A percentile compares a stretch with the other conserved stretches of the same genome.
Evolutionary conservation across 2,329 filamentous ascomycete species (phyloP).

Genomic region (Arthroderma sp.): DNA sequence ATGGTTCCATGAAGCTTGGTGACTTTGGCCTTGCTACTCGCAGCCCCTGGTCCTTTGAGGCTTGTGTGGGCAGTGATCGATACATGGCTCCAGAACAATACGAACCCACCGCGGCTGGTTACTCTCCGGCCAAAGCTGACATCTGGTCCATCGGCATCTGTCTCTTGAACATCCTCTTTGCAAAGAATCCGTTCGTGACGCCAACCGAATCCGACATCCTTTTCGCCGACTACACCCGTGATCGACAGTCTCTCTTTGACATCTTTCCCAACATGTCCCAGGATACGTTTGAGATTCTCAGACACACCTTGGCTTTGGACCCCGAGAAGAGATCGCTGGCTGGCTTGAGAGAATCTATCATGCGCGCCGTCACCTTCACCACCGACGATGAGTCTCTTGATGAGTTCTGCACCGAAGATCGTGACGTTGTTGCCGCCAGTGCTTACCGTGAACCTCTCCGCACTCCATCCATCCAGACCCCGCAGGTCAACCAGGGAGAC

Average conservation of each 20-base stretch:
- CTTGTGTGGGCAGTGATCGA: constrained; percentile 88
- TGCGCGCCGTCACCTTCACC: constrained; percentile 78
- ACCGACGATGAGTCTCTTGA: constrained; percentile 83
- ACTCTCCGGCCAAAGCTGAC: constrained; percentile 85
- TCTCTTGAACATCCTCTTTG: constrained; percentile 90
- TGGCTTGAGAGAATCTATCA: constrained; percentile 64
- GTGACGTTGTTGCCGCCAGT: constrained; percentile 60
- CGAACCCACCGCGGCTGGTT: constrained; percentile 73
- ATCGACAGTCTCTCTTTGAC: constrained; percentile 93
- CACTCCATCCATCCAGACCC: constrained; percentile 86
- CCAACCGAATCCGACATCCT: constrained; percentile 83
- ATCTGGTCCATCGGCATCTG: constrained; percentile 97
- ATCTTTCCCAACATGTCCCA: constrained; percentile 98
- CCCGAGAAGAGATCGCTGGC: constrained; percentile 74
- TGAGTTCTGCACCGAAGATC: constrained; percentile 81
- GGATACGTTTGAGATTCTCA: constrained; percentile 90
- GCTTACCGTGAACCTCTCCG: constrained; percentile 90
- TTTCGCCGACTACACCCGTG: constrained; percentile 83
- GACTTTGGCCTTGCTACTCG: constrained; percentile 90
- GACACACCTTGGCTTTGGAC: constrained; percentile 81
- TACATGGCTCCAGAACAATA: constrained; percentile 99
- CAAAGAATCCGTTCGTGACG: constrained; percentile 86
- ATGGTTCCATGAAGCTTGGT: constrained; percentile 86
- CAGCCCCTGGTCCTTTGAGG: constrained; percentile 81
- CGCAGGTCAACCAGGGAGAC: constrained; percentile 59